Percentiles rank a stretch among this genome's conserved stretches.
These are phyloP conservation scores for Candolleomyces aberdarensis DNA, from an alignment of 768 basidiomycete genomes.

Conservation along the genomic window DNA sequence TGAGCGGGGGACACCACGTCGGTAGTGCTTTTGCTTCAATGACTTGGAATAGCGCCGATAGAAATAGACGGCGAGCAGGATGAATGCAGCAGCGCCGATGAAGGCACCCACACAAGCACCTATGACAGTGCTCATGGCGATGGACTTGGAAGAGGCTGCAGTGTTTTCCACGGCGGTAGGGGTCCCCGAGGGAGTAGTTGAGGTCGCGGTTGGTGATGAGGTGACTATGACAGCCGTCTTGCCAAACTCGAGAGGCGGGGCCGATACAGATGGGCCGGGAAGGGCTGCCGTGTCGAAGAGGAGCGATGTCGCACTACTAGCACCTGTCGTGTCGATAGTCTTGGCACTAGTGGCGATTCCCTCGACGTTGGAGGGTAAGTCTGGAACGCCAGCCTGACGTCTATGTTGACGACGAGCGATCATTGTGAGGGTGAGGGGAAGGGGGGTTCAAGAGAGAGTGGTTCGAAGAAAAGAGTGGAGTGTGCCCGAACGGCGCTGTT, in stretches of 20 bases:
- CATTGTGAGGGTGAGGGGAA: conserved; percentile 17
- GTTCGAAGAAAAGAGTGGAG: conserved; percentile 19
- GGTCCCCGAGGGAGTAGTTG: conserved; percentile 7
- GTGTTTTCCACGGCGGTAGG: conserved; percentile 19
- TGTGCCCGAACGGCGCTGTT: conserved; percentile 15
- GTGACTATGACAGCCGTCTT: neutral
- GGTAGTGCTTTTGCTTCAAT: conserved; percentile 27
- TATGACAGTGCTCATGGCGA: conserved; percentile 53
- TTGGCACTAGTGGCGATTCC: conserved; percentile 14
- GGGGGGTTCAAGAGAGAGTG: conserved; percentile 9
- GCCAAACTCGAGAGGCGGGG: conserved; percentile 12
- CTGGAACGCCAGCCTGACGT: conserved; percentile 15
- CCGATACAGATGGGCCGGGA: conserved; percentile 5
- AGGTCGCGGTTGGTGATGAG: neutral
- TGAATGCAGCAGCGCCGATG: conserved; percentile 47
- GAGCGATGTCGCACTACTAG: conserved; percentile 13
- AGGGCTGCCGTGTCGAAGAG: conserved; percentile 14
- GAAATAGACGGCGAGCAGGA: conserved; percentile 51
- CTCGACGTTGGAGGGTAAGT: conserved; percentile 11
- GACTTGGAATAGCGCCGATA: conserved; percentile 48
- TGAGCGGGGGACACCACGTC: conserved; percentile 25
- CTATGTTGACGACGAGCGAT: conserved; percentile 16
- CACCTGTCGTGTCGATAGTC: conserved; percentile 13
- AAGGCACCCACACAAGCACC: conserved; percentile 64
- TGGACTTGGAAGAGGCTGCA: conserved; percentile 22